Evolutionary conservation across 139 green algal genomes (phyloP), one percentile per base, ranked within the genome.

Genomic region (Haematococcus lacustris): DNA sequence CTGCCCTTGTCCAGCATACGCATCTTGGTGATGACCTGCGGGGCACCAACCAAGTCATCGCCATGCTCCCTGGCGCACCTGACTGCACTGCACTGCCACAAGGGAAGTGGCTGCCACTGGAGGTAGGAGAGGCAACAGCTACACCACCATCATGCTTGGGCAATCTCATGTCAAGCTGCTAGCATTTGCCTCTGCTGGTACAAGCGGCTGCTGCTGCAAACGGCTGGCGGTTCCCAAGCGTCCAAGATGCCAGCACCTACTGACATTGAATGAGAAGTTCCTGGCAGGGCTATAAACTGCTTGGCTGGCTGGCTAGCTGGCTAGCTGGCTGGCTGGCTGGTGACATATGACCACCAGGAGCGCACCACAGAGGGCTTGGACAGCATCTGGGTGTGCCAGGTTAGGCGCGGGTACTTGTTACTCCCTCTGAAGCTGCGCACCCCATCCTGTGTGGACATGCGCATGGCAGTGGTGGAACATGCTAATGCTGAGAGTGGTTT

Each of bases 1-100:
- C 60, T 79, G 35, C 67, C 64, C 62, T 73, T 81, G 76, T 88
- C 78, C 3, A 88, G 30, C 85, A 92, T 91, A 30, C 38, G 50
- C 65, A 91, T 43, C 64, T 70, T 69, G 1, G 33, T 76, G 0
- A 90, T 70, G 9, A 37, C 37, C 71, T 79, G 60, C 30, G 39
- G n/a, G 39, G n/a, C 4, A 38, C 30, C 30, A 33, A 13, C 5
- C 26, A 25, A 33, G 47, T 21, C 13, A 13, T 28, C 21, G 47
- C 13, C 47, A 57, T 13, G 21, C 47, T 28, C 13, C 21, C 21
- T 13, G 47, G 21, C 47, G 47, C 47, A 57, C 13, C 13, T 21
- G 21, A 13, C 13, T 28, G 47, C 47, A 21, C 13, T 21, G 13
- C 47, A 57, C 13, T 57, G 47, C 47, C 13, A 21, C 47, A 57